Conservation (phyloP, 1,284 basidiomycete species). For the Pterula multifida region DNA sequence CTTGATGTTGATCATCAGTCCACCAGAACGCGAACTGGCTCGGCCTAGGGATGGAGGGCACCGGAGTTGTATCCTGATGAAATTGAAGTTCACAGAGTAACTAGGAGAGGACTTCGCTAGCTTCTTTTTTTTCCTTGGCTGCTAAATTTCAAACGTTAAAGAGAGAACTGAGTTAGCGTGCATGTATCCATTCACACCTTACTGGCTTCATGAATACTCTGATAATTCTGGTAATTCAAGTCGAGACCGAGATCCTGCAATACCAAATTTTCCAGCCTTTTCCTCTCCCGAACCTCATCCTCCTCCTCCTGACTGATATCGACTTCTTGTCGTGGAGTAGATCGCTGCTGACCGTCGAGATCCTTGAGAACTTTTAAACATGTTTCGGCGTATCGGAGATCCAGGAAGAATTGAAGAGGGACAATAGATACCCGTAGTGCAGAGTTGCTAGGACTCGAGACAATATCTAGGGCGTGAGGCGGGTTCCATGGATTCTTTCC, state of each 20-base stretch:
- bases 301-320: conserved; percentile 11
- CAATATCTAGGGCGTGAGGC: neutral
- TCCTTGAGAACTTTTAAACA: conserved; percentile 26
- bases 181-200: conserved; percentile 14
- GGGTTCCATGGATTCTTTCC: conserved; percentile 9
- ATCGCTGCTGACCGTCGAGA: conserved; percentile 20
- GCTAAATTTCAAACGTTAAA: neutral
- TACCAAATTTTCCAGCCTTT: conserved; percentile 34
- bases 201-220: conserved; percentile 8
- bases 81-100: conserved; percentile 27
- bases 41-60: conserved; percentile 33
- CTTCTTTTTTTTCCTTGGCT: conserved; percentile 6
- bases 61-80: conserved; percentile 50
- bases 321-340: neutral
- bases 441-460: conserved; percentile 1
- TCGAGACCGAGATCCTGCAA: conserved; percentile 43
- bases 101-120: conserved; percentile 8
- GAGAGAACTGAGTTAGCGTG: neutral
- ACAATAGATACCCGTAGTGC: conserved; percentile 30
- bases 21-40: conserved; percentile 42
- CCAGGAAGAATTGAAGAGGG: conserved; percentile 65
- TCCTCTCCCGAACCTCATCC: conserved; percentile 22
- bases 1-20: conserved; percentile 53
- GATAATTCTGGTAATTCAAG: conserved; percentile 28
- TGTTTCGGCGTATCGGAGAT: conserved; percentile 40